Evolutionary conservation across 805 yeast genomes (phyloP), one percentile per base, ranked within the genome.

Genomic region (Hanseniaspora lachancei): DNA sequence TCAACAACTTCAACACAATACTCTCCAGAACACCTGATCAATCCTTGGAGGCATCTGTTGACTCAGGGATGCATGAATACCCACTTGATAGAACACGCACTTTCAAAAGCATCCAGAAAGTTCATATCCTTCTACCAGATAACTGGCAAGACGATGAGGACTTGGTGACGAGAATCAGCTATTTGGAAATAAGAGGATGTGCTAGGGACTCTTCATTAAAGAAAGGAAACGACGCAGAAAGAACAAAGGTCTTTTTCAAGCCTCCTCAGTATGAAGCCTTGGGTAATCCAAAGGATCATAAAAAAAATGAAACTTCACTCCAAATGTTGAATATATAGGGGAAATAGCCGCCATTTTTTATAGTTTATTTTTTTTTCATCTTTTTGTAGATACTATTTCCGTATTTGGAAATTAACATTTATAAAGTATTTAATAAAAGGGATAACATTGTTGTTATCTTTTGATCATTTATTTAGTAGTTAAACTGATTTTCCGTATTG

Each of bases 201-300:
- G 76, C 68, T 58, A 72, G 77, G 6, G 78, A 75, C 39, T 65
- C 84, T 50, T 66, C 72, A 35, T 76, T 76, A 59, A 27, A 32
- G n/a, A 59, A 62, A 3, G 54, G 58, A 29, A 44, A 49, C 20
- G 54, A 49, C 7, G 36, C 56, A 3, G 51, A 53, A 39, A 58
- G 59, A 13, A 64, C 86, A 21, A 52, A 44, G 32, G 55, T 52
- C 2, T 52, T 52, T 43, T 39, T 52, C n/a, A 52, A 52, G 39
- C 46, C 47, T 20, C 16, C 55, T 15, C 38, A 44, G 16, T 91
- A 89, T 67, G 97, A 91, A 68, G 78, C 89, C 55, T 95, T 96
- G 0, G 93, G 97, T 2, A 89, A 89, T 66, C 96, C 96, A 0
- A 79, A 83, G 1, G 97, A 89, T 65, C 97, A 91, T 67, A 80